These are phyloP conservation scores for Daedaleopsis nitida DNA, from an alignment of 768 basidiomycete genomes.

Conservation along the genomic window DNA sequence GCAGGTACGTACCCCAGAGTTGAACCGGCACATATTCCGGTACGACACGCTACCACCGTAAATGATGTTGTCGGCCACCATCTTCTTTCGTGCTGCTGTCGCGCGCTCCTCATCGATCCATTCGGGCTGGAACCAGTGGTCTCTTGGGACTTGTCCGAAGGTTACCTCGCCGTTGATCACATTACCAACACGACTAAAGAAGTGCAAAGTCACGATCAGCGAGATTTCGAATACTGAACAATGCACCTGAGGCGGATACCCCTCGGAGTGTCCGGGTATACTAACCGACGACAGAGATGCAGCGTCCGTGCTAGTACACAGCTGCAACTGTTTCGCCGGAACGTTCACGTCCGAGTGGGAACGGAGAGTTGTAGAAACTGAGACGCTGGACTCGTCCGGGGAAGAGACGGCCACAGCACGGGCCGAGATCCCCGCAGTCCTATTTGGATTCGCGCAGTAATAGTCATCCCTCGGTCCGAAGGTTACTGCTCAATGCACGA, in stretches of 20 bases:
- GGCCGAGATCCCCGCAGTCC: too few relatives aligned
- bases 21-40: conserved; percentile 79
- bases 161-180: conserved; percentile 38
- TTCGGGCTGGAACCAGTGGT: conserved; percentile 72
- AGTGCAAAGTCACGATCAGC: conserved; percentile 1
- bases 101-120: conserved; percentile 75
- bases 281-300: too few relatives aligned
- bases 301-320: too few relatives aligned
- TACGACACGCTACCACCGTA: conserved; percentile 52
- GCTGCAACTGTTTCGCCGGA: too few relatives aligned
- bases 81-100: conserved; percentile 47
- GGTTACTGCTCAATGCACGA: too few relatives aligned
- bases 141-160: conserved; percentile 59
- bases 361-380: too few relatives aligned
- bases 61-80: conserved; percentile 50
- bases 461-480: too few relatives aligned
- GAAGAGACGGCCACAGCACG: too few relatives aligned
- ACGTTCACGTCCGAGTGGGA: too few relatives aligned
- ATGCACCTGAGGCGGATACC: background rate
- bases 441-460: too few relatives aligned
- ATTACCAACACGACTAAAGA: conserved; percentile 24
- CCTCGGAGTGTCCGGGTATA: too few relatives aligned
- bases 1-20: conserved; percentile 56
- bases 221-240: background rate
- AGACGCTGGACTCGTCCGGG: too few relatives aligned